Conservation (phyloP, 148 eudicot genomes). For the Amaranthus cruentus region DNA sequence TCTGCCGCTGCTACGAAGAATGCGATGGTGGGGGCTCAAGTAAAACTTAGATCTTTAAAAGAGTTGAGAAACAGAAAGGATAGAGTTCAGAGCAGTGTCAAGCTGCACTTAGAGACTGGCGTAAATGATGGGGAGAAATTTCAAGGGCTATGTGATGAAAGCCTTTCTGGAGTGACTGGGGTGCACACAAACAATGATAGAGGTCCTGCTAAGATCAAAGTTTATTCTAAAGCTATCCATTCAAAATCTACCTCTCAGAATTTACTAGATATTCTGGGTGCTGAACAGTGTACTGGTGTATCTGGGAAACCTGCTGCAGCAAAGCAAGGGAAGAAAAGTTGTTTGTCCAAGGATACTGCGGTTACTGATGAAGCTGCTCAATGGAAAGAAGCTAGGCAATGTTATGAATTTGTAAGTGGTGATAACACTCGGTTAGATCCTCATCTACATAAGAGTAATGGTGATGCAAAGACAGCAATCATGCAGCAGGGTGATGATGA, state of each 20-base stretch:
- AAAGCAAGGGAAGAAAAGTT: constrained; percentile 23
- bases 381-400: constrained; percentile 62
- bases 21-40: constrained; percentile 64
- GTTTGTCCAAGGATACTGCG: constrained; percentile 31
- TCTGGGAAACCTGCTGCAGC: constrained; percentile 26
- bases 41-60: constrained; percentile 54
- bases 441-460: constrained; percentile 16
- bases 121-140: constrained; percentile 26
- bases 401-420: constrained; percentile 55
- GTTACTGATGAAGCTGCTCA: constrained; percentile 42
- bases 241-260: constrained; percentile 18
- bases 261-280: constrained; percentile 25
- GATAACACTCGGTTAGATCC: constrained; percentile 21
- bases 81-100: constrained; percentile 26
- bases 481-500: constrained; percentile 26
- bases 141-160: constrained; percentile 15
- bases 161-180: constrained; percentile 27
- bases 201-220: constrained; percentile 25
- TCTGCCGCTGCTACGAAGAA: constrained; percentile 61
- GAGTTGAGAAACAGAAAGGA: constrained; percentile 50
- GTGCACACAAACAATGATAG: constrained; percentile 25
- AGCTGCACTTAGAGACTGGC: constrained; percentile 31
- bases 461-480: constrained; percentile 20
- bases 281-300: constrained; percentile 20
- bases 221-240: constrained; percentile 31